Conservation (phyloP, 2,329 filamentous ascomycete species). For the Podosphaera aphanis region DNA sequence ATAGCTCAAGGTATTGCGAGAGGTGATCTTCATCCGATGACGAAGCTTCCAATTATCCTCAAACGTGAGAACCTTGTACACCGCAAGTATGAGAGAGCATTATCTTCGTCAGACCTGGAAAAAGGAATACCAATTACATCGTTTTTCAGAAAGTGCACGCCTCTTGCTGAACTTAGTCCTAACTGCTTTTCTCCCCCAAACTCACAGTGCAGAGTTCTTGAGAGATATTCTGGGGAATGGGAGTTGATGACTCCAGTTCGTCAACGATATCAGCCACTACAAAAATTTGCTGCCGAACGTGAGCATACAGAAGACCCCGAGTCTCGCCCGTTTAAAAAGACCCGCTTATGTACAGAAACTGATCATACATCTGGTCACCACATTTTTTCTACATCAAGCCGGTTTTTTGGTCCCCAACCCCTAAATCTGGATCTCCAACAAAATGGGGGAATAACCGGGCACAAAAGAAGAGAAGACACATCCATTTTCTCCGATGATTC, state of each 20-base stretch:
- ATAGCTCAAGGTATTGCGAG: constrained; percentile 50
- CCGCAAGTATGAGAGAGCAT: background rate
- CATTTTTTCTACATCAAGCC: constrained; percentile 15
- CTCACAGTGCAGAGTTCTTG: constrained; percentile 18
- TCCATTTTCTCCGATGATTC: constrained; percentile 29
- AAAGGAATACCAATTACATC: constrained; percentile 35
- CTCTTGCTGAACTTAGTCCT: constrained; percentile 42
- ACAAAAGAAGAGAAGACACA: constrained; percentile 21
- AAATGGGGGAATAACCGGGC: constrained; percentile 12
- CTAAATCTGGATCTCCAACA: background rate
- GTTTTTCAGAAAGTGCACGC: constrained; percentile 42
- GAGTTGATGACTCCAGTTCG: constrained; percentile 24
- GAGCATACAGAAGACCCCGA: constrained; percentile 22
- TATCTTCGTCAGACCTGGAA: constrained; percentile 6
- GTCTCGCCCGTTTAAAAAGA: constrained; percentile 24
- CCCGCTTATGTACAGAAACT: constrained; percentile 29
- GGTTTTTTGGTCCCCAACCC: constrained; percentile 16
- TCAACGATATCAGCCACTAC: constrained; percentile 6
- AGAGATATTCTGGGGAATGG: constrained; percentile 30
- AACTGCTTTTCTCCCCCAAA: constrained; percentile 34
- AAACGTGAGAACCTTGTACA: background rate
- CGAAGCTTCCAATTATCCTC: constrained; percentile 34
- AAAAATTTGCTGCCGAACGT: constrained; percentile 6
- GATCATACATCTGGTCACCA: too few species aligned
- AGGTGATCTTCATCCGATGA: constrained; percentile 75